These are phyloP conservation scores for Pseudocercospora fijiensis DNA, from an alignment of 2,329 filamentous ascomycete genomes.

Conservation along the genomic window DNA sequence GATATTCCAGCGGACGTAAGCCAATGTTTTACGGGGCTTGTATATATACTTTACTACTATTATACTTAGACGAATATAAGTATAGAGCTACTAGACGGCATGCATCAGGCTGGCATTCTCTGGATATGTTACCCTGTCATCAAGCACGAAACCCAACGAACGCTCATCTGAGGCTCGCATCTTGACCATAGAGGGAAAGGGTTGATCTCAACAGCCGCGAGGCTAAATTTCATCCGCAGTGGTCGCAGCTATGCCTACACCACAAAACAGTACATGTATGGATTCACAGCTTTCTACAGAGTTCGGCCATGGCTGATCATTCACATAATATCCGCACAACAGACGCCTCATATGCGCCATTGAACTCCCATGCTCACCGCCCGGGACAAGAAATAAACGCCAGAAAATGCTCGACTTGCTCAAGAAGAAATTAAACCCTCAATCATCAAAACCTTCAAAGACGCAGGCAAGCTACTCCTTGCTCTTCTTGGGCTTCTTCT, in stretches of 20 bases:
- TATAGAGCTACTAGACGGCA: too few species aligned
- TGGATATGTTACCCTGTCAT: too few species aligned
- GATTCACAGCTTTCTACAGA: not conserved
- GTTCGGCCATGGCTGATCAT: not conserved
- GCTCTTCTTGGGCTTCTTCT: constrained; percentile 32
- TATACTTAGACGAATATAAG: too few species aligned
- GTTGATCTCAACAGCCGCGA: not conserved
- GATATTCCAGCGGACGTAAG: too few species aligned
- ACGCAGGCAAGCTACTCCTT: constrained; percentile 24
- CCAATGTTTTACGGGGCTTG: too few species aligned
- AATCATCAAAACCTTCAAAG: not conserved
- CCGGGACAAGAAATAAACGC: constrained; percentile 4
- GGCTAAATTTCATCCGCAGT: not conserved
- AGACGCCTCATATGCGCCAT: not conserved
- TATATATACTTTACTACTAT: too few species aligned
- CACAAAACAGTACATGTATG: not conserved
- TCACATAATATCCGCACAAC: not conserved
- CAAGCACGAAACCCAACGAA: too few species aligned
- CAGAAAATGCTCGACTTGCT: not conserved
- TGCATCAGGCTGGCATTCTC: too few species aligned
- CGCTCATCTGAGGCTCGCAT: too few species aligned
- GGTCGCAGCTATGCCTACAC: not conserved
- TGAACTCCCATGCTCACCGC: constrained; percentile 4
- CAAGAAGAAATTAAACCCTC: not conserved
- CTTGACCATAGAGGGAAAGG: too few species aligned